Evolutionary conservation across 139 green algal genomes (phyloP).

Genomic region (Tetradesmus obliquus): DNA sequence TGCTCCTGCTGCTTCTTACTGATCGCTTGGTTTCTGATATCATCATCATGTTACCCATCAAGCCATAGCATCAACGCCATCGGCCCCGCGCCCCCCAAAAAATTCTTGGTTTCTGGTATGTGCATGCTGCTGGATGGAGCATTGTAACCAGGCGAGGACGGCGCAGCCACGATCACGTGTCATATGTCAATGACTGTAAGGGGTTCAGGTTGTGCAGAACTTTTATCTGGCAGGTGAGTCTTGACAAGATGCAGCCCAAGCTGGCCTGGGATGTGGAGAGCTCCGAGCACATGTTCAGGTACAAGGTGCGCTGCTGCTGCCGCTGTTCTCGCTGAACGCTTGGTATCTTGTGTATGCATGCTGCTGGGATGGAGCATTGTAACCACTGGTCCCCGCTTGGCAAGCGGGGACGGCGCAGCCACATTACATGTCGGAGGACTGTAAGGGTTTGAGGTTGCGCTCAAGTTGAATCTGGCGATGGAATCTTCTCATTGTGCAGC

Average conservation of each 20-base stretch:
- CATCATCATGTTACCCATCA: too few species aligned
- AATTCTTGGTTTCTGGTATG: not conserved
- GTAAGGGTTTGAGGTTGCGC: too few species aligned
- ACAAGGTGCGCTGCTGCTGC: not conserved
- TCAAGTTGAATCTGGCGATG: too few species aligned
- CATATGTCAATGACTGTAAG: too few species aligned
- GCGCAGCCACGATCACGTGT: not conserved
- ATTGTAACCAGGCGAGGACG: not conserved
- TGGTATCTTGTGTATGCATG: not conserved
- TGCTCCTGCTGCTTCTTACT: not conserved
- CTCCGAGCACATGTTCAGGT: not conserved
- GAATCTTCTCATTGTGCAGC: too few species aligned
- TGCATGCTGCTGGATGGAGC: not conserved
- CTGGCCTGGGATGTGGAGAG: not conserved
- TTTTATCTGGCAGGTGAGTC: too few species aligned
- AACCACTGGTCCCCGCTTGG: not conserved
- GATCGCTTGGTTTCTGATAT: not conserved
- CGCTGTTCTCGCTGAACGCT: not conserved
- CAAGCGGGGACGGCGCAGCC: not conserved
- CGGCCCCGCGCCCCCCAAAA: not conserved
- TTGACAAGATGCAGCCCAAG: not conserved
- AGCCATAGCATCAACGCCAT: not conserved
- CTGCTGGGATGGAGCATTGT: not conserved
- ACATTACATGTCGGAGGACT: not conserved
- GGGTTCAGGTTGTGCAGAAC: too few species aligned